A percentile compares a stretch with the other conserved stretches of the same genome.
phyloP scores from a whole-genome alignment of 805 yeast genomes.

The Teunomyces stri region DNA sequence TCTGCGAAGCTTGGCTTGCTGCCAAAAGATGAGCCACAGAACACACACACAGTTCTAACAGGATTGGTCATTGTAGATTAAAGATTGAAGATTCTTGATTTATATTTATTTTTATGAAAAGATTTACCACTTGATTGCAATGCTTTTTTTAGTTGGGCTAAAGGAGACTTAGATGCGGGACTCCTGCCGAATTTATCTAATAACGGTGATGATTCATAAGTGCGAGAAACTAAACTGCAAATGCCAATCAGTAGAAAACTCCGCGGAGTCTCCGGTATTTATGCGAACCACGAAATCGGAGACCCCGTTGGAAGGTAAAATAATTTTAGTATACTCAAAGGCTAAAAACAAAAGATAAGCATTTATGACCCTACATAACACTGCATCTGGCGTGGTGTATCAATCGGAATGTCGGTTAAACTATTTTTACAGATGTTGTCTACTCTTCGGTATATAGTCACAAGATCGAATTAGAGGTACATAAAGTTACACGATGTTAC shows the following conservation, averaged over 20 bases:
- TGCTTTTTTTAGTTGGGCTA: not conserved
- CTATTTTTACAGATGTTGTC: no score
- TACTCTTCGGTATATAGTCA: no score
- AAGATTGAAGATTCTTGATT: not conserved
- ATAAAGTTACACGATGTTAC: no score
- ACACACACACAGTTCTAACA: constrained; percentile 66
- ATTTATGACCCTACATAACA: no score
- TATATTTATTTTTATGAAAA: not conserved
- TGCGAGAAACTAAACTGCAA: not conserved
- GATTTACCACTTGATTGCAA: not conserved
- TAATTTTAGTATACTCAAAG: no score
- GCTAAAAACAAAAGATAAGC: no score
- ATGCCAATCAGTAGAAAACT: not conserved
- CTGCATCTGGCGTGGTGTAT: no score
- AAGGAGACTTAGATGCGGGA: not conserved
- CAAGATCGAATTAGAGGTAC: no score
- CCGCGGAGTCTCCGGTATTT: not conserved
- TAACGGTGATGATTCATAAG: not conserved
- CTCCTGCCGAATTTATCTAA: no score
- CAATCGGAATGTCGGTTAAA: no score
- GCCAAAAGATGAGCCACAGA: constrained; percentile 84
- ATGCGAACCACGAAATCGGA: not conserved
- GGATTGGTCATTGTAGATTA: constrained; percentile 22
- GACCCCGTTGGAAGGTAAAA: not conserved
- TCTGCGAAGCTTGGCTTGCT: constrained; percentile 46